A percentile compares a stretch with the other conserved stretches of the same genome.
Conservation (phyloP, 495 filamentous ascomycete genomes). For the Hypoxylon lenormandii region DNA sequence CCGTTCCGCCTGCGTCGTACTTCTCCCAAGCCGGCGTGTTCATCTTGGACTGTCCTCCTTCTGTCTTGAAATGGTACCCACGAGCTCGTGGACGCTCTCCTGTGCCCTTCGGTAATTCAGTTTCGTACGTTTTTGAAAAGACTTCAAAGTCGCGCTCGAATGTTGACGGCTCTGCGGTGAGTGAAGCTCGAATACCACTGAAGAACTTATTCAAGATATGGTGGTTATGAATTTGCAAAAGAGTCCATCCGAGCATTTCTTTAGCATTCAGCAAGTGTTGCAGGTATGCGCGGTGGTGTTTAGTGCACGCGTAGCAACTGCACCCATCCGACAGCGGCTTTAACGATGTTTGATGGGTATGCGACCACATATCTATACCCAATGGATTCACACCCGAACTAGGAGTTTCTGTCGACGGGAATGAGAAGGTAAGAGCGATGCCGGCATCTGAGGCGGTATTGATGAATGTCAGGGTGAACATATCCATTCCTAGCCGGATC, state of each 20-base stretch:
- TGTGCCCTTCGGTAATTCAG: conserved; percentile 74
- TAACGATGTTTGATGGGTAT: conserved; percentile 67
- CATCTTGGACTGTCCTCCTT: conserved; percentile 72
- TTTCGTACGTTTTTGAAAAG: conserved; percentile 74
- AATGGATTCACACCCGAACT: conserved; percentile 60
- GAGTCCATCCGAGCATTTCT: conserved; percentile 95
- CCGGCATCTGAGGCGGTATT: conserved; percentile 81
- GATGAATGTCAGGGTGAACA: conserved; percentile 81
- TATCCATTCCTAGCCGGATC: conserved; percentile 78
- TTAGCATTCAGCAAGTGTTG: conserved; percentile 87
- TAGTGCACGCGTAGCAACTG: conserved; percentile 83
- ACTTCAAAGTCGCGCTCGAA: conserved; percentile 70
- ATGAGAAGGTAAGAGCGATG: conserved; percentile 82
- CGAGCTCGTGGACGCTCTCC: conserved; percentile 84
- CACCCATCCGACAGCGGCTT: conserved; percentile 71
- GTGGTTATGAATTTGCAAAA: conserved; percentile 92
- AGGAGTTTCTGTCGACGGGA: conserved; percentile 62
- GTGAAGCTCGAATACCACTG: conserved; percentile 65
- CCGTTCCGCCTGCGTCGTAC: conserved; percentile 40
- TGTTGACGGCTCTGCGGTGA: conserved; percentile 64
- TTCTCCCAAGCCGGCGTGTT: conserved; percentile 74
- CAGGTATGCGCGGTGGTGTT: conserved; percentile 86
- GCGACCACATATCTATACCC: conserved; percentile 79
- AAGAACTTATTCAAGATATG: conserved; percentile 80
- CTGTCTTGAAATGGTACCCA: conserved; percentile 84